Evolutionary conservation across 2,329 filamentous ascomycete species (phyloP).

Genomic region (Fusarium phyllophilum): DNA sequence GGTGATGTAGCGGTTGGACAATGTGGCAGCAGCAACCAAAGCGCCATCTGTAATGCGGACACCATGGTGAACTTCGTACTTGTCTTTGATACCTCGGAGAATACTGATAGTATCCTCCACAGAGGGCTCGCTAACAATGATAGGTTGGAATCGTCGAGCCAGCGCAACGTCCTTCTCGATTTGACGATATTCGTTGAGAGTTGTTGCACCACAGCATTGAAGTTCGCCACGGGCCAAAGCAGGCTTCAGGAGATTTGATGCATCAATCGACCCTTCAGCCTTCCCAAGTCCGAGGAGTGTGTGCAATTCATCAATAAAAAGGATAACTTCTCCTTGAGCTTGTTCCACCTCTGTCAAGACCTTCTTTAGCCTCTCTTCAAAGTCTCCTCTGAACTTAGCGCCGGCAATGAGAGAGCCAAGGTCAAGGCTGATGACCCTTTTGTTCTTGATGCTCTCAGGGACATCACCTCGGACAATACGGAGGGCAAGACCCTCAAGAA

Average conservation of each 20-base stretch:
- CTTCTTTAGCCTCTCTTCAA: constrained; percentile 91
- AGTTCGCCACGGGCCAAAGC: constrained; percentile 91
- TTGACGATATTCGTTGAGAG: constrained; percentile 86
- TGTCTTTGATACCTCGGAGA: constrained; percentile 94
- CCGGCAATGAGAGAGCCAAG: constrained; percentile 93
- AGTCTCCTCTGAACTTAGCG: constrained; percentile 94
- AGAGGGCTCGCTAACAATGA: constrained; percentile 89
- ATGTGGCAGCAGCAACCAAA: constrained; percentile 88
- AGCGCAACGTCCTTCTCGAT: constrained; percentile 98
- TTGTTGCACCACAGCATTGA: constrained; percentile 95
- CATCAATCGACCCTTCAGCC: constrained; percentile 95
- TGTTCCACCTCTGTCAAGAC: constrained; percentile 92
- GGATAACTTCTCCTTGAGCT: constrained; percentile 86
- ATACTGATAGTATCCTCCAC: constrained; percentile 96
- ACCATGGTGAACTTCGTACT: constrained; percentile 97
- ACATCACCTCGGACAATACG: constrained; percentile 93
- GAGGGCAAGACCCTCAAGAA: constrained; percentile 88
- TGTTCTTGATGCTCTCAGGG: constrained; percentile 95
- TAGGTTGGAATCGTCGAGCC: constrained; percentile 92
- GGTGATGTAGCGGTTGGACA: constrained; percentile 96
- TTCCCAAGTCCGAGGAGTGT: constrained; percentile 92
- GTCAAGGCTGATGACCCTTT: constrained; percentile 87
- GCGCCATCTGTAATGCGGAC: constrained; percentile 94
- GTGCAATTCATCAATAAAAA: constrained; percentile 96
- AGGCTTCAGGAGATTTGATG: constrained; percentile 93